phyloP scores from a whole-genome alignment of 306 rosid genomes.

The Fagus crenata region DNA sequence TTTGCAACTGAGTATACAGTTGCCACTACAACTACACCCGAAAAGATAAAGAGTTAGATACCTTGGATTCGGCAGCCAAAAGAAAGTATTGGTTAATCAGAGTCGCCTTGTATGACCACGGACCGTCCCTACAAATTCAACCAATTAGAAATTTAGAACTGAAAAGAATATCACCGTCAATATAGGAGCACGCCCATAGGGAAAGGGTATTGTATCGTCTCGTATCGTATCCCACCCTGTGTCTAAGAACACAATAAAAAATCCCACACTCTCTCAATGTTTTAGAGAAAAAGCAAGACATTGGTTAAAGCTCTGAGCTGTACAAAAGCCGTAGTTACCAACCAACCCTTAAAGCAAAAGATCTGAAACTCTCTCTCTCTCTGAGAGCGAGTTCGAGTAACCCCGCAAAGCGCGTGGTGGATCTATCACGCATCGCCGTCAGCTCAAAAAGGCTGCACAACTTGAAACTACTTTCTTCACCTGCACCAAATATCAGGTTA shows the following conservation, averaged over 20 bases:
- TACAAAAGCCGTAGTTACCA: slow-evolving; percentile 44
- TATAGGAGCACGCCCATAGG: slow-evolving; percentile 11
- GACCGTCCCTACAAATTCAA: slow-evolving; percentile 17
- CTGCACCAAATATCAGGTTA: slow-evolving; percentile 48
- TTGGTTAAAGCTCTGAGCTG: slow-evolving; percentile 50
- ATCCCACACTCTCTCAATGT: slow-evolving; percentile 2
- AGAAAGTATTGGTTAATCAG: not conserved
- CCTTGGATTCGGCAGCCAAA: too few relatives aligned
- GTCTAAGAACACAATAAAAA: slow-evolving; percentile 31
- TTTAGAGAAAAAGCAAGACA: slow-evolving; percentile 21
- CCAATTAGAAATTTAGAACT: not conserved
- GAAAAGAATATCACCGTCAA: slow-evolving; percentile 26
- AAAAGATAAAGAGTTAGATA: too few relatives aligned
- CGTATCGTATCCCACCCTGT: slow-evolving; percentile 4
- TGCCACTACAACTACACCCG: too few relatives aligned
- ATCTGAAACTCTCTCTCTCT: slow-evolving; percentile 32
- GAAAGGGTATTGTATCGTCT: slow-evolving; percentile 19
- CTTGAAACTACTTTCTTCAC: slow-evolving; percentile 15
- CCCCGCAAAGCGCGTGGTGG: slow-evolving; percentile 20
- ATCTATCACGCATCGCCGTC: slow-evolving; percentile 41
- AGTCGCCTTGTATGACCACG: slow-evolving; percentile 49
- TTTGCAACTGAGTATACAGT: too few relatives aligned
- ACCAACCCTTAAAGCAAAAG: slow-evolving; percentile 26
- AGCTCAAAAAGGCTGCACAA: slow-evolving; percentile 40
- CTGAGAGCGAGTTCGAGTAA: not conserved